A percentile compares a stretch with the other conserved stretches of the same genome.
Evolutionary conservation across 2,329 filamentous ascomycete genomes (phyloP).

Genomic region (Coniochaeta ligniaria): DNA sequence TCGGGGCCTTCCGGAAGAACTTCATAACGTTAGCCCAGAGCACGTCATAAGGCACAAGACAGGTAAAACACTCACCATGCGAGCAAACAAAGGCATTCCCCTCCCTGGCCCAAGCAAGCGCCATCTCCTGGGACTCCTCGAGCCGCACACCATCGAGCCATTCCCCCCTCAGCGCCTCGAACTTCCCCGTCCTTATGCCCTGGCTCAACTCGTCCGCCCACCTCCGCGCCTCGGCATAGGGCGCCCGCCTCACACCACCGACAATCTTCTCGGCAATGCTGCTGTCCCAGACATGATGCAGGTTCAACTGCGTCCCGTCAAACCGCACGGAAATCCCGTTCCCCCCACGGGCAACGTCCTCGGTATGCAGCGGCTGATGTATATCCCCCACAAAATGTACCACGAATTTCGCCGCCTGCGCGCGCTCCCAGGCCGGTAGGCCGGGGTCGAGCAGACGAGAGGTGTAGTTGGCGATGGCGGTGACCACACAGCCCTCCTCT

Average conservation of each 20-base stretch:
- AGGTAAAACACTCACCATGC: slow-evolving; percentile 39
- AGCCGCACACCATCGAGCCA: slow-evolving; percentile 55
- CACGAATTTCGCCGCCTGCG: slow-evolving; percentile 59
- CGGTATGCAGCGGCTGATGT: slow-evolving; percentile 61
- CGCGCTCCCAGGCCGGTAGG: slow-evolving; percentile 37
- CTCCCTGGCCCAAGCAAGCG: slow-evolving; percentile 57
- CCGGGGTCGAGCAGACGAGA: slow-evolving; percentile 38
- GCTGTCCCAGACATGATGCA: slow-evolving; percentile 69
- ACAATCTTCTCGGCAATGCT: slow-evolving; percentile 60
- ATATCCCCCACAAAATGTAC: slow-evolving; percentile 65
- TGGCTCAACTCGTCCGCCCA: slow-evolving; percentile 51
- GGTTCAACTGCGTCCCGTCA: slow-evolving; percentile 49
- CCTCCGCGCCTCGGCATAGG: slow-evolving; percentile 39
- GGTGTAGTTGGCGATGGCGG: slow-evolving; percentile 55
- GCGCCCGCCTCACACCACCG: slow-evolving; percentile 43
- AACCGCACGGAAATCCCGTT: slow-evolving; percentile 62
- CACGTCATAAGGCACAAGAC: neutral
- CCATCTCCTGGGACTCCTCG: slow-evolving; percentile 44
- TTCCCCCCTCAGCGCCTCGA: slow-evolving; percentile 33
- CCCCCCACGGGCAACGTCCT: slow-evolving; percentile 57
- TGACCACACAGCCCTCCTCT: slow-evolving; percentile 53
- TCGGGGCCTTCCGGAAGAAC: slow-evolving; percentile 56
- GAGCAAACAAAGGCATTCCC: slow-evolving; percentile 56
- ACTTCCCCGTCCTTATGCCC: slow-evolving; percentile 51
- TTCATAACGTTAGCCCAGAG: slow-evolving; percentile 14